Base-by-base conservation (phyloP, 768 basidiomycete species). In the Leucocoprinus birnbaumii region DNA sequence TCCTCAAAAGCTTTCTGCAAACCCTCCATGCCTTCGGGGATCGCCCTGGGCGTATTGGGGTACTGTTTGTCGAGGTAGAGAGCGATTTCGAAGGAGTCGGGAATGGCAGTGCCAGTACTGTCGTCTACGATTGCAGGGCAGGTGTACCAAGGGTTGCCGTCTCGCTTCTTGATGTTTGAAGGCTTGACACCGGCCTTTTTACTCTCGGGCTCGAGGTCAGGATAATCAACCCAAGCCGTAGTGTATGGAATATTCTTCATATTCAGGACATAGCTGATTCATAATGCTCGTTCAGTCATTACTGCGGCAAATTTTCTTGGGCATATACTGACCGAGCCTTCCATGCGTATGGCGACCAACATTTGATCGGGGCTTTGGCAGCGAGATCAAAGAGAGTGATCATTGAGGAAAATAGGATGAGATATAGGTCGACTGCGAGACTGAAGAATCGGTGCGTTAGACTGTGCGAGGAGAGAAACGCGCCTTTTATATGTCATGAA, bases 11-110 rank as follows among this genome's bases (percentile, higher is more conserved):
- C 54, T 13, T 44, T 40, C 14, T 51, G 44, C 4, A 59, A 42
- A 2, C 26, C 48, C 21, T 51, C 50, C 5, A 45, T 43, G 11
- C 47, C 54, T 2, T 40, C 26, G 9, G 65, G 66, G 43, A 71
- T 61, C 21, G 67, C 44, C 11, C 48, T 52, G 0, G 65, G 66
- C 0, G 68, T 63, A 43, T 67, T 53, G 3, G 79, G 74, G 57
- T 77, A 80, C 0, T 63, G 64, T 13, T 59, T 65, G 27, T 81
- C 79, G 24, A 79, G 76, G 55, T 80, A 80, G 53, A 68, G 65
- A 0, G 77, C 77, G 48, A 80, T 80, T 19, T 62, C 60, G 52
- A 70, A 65, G 2, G 76, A 76, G 53, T 81, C 77, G 0, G 75
- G 27, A 34, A 79, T 21, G 53, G 67, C 61, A 9, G 52, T 58